Percentiles rank a stretch among this genome's conserved stretches.
Conservation (phyloP, 2,329 filamentous ascomycete species). For the Colletotrichum australisinense region DNA sequence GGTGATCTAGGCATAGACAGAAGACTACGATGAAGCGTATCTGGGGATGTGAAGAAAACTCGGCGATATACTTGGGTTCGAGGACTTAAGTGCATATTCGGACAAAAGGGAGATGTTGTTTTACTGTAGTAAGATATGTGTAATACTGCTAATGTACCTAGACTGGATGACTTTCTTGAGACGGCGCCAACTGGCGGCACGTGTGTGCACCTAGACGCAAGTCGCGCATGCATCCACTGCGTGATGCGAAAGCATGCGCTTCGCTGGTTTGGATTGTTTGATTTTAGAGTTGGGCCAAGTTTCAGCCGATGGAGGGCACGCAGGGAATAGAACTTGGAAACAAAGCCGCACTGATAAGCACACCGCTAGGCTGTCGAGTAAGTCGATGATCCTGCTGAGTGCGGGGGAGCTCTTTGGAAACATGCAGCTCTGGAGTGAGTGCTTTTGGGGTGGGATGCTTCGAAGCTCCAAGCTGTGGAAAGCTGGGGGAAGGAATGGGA, state of each 20-base stretch:
- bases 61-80: too few species aligned
- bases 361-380: background rate
- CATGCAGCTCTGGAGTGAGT: too few species aligned
- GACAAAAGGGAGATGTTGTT: background rate
- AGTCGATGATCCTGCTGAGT: too few species aligned
- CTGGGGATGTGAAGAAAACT: background rate
- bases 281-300: slow-evolving; percentile 18
- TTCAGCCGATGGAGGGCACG: background rate
- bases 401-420: too few species aligned
- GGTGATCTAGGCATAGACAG: background rate
- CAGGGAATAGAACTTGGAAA: background rate
- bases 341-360: background rate
- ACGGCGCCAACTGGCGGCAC: background rate
- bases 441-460: too few species aligned
- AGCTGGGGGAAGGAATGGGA: too few species aligned
- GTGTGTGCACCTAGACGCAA: background rate
- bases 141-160: background rate
- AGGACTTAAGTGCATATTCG: background rate
- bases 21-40: too few species aligned
- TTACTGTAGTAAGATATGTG: background rate
- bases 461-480: too few species aligned
- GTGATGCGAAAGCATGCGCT: background rate
- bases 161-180: background rate
- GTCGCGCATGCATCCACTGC: background rate
- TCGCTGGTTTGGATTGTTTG: background rate